Conservation (phyloP, 345 rosid species). For the Gossypium herbaceum region DNA sequence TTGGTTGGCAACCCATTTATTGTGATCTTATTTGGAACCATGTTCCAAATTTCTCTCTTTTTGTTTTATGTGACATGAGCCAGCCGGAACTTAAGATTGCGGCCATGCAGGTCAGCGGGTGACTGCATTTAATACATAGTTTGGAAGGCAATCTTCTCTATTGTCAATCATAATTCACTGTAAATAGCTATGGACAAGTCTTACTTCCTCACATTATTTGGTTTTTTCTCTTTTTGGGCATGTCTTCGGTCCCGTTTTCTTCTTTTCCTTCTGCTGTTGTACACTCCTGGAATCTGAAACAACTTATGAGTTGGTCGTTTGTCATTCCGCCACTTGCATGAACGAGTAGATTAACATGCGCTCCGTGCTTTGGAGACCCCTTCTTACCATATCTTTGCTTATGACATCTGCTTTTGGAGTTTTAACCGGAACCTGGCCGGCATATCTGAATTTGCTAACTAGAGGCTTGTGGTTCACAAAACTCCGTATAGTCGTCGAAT, state of each 20-base stretch:
- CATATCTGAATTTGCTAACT: slow-evolving; percentile 68
- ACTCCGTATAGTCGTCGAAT: slow-evolving; percentile 83
- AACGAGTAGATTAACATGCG: slow-evolving; percentile 81
- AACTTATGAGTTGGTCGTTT: slow-evolving; percentile 81
- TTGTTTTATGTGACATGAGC: background rate
- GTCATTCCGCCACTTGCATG: slow-evolving; percentile 95
- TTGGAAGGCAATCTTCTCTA: background rate
- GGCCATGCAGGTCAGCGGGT: background rate
- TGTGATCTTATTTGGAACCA: background rate
- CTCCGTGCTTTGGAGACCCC: slow-evolving; percentile 87
- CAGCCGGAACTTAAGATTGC: background rate
- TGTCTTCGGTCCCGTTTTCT: slow-evolving; percentile 26
- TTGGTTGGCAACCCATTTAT: slow-evolving; percentile 5
- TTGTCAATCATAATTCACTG: background rate
- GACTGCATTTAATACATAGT: background rate
- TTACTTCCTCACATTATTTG: slow-evolving; percentile 20
- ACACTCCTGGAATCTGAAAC: slow-evolving; percentile 87
- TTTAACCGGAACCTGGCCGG: slow-evolving; percentile 85
- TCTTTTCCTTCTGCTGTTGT: slow-evolving; percentile 41
- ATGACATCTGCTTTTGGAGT: slow-evolving; percentile 90
- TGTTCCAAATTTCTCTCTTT: background rate
- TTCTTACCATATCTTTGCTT: slow-evolving; percentile 92
- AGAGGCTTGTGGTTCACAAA: slow-evolving; percentile 80
- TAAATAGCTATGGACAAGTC: slow-evolving; percentile 43
- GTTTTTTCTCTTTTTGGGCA: slow-evolving; percentile 18